Evolutionary conservation across 768 basidiomycete species (phyloP), one percentile per base, ranked within the genome.

Genomic region (Neoboletus magnificus): DNA sequence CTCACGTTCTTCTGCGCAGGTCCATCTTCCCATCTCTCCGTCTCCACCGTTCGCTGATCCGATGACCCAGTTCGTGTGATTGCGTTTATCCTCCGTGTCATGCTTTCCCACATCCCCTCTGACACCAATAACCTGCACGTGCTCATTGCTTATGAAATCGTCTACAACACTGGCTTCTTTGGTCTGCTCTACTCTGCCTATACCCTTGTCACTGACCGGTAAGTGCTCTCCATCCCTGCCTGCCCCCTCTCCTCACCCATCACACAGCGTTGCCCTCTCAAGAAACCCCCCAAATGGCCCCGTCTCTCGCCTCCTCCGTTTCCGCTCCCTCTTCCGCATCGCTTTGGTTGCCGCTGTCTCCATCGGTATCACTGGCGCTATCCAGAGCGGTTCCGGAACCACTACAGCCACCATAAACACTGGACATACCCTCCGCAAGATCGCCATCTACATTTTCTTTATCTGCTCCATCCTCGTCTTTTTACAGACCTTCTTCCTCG

Each of bases 151-250:
- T 66, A 68, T 20, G 54, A 63, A 52, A 63, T 74, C 52, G 41
- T 75, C 18, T 74, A 74, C 61, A 72, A 68, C 57, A 62, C 60
- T 1, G 72, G 71, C 29, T 73, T 74, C 67, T 74, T 71, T 32
- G 59, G 66, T 43, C 12, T 67, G 1, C 50, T 67, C 43, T 67
- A 65, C 59, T 74, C 69, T 0, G 64, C 66, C 4, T 72, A 70
- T 23, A 61, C 57, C 43, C 68, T 74, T 32, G 60, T 67, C 51
- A 48, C 60, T 1, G 65, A 66, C 20, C 65, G 70, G 72, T 74
- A 43, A 18, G 71, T 59, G 15, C 30, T 13, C 27, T 9, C 12
- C 30, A 5, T 22, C 27, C 3, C 1, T 7, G 0, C 1, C 13
- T 15, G 13, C n/a, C n/a, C n/a, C n/a, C n/a, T 11, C 33, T 3